Base-by-base conservation (phyloP, 176 grass and related monocot species). In the Saccharum officinarum region DNA sequence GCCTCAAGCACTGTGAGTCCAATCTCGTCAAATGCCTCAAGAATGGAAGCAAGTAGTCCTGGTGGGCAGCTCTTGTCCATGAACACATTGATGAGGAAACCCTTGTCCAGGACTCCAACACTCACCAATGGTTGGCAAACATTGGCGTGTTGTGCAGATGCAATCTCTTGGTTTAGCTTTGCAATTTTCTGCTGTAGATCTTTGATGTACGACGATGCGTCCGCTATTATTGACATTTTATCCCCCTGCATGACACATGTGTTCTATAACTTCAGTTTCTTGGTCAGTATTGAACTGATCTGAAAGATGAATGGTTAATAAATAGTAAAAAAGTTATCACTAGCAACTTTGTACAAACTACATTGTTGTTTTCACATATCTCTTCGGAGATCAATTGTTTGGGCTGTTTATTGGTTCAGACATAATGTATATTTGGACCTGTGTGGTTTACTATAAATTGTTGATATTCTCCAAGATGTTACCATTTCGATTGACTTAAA, bases 201-300 rank as follows among this genome's bases (percentile, higher is more conserved):
- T 88, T 89, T 79, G 38, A 97, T 97, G 67, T 97, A 95, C 25
- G 86, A 81, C 6, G 95, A 80, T 33, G 95, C 95, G 55, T 97
- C 90, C 39, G 91, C 39, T 37, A 97, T 83, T 65, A 97, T 94
- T 1, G 95, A 94, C 44, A 80, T 84, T 40, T 91, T 79, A 66
- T 87, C 89, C 66, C 77, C 81, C 95, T 97, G 83, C 60, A 5
- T 23, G 38, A 39, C 11, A 63, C 5, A 76, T 8, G 2, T 44
- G 2, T 44, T 52, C 55, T 12, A 25, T 12, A 33, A 28, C 6
- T 60, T 39, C 5, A 52, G n/a, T 39, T 64, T 52, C 11, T 17
- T 33, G n/a, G 18, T 75, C 10, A 88, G 34, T 14, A 16, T 20
- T 34, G n/a, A 30, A 50, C 46, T 34, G 10, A 45, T n/a, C 26